Evolutionary conservation across 2,329 filamentous ascomycete species (phyloP).

Genomic region (Elsinoe batatas): DNA sequence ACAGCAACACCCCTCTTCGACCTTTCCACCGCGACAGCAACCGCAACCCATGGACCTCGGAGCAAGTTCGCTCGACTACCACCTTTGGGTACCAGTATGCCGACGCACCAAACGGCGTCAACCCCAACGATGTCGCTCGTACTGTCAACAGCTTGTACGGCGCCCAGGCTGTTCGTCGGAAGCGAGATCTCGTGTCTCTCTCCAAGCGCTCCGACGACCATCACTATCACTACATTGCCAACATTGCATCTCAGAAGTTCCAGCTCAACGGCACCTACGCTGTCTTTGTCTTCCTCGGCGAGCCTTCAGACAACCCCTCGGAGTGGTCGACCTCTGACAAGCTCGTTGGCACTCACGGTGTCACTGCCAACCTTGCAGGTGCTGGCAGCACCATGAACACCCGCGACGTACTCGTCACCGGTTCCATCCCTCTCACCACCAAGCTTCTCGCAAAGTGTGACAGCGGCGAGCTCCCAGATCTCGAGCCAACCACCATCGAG

Average conservation of each 20-base stretch:
- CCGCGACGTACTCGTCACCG: constrained; percentile 27
- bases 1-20: constrained; percentile 39
- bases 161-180: constrained; percentile 15
- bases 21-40: constrained; percentile 54
- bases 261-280: constrained; percentile 52
- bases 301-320: constrained; percentile 32
- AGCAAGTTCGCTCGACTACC: constrained; percentile 48
- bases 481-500: constrained; percentile 22
- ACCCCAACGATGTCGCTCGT: constrained; percentile 35
- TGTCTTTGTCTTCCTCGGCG: constrained; percentile 60
- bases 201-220: constrained; percentile 27
- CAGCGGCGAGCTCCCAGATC: constrained; percentile 26
- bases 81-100: constrained; percentile 67
- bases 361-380: constrained; percentile 29
- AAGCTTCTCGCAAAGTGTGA: constrained; percentile 29
- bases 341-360: constrained; percentile 52
- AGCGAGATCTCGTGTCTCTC: neutral
- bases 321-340: constrained; percentile 46
- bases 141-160: constrained; percentile 55
- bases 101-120: constrained; percentile 44
- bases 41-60: constrained; percentile 59
- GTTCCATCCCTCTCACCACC: constrained; percentile 37
- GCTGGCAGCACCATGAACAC: constrained; percentile 13
- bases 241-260: constrained; percentile 52
- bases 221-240: constrained; percentile 59